Percentiles rank a stretch among this genome's conserved stretches.
phyloP scores from a whole-genome alignment of 2,329 filamentous ascomycete genomes.

The Fusarium sacchari region DNA sequence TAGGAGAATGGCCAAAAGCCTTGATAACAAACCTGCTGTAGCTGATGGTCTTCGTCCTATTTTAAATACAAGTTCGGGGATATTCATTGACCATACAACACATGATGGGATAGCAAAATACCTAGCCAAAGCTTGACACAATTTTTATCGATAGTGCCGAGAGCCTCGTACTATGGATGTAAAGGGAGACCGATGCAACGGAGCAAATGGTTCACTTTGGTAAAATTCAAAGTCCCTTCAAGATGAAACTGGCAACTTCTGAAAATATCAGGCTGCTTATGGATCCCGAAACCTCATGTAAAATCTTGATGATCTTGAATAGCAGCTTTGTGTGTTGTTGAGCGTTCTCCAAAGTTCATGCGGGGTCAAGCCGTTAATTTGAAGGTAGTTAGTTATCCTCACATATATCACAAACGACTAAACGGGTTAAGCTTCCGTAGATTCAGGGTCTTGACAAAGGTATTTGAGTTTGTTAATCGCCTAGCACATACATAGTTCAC shows the following conservation, averaged over 20 bases:
- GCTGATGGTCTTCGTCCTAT: too few species aligned
- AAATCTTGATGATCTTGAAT: not conserved
- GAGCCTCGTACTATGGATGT: not conserved
- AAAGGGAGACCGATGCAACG: not conserved
- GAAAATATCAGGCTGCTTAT: not conserved
- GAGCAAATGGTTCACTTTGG: not conserved
- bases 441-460: not conserved
- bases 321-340: not conserved
- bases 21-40: not conserved
- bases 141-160: not conserved
- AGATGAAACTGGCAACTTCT: not conserved
- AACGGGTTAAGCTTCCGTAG: not conserved
- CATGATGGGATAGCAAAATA: too few species aligned
- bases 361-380: not conserved
- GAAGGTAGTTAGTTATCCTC: too few species aligned
- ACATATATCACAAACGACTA: not conserved
- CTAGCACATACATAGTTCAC: too few species aligned
- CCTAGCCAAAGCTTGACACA: not conserved
- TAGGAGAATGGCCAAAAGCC: not conserved
- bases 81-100: not conserved
- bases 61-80: too few species aligned
- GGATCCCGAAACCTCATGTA: not conserved
- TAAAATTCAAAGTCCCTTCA: not conserved
- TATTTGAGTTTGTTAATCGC: not conserved
- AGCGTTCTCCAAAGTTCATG: not conserved